Evolutionary conservation across 768 basidiomycete species (phyloP), one percentile per base, ranked within the genome.

Genomic region (Russula lepida): DNA sequence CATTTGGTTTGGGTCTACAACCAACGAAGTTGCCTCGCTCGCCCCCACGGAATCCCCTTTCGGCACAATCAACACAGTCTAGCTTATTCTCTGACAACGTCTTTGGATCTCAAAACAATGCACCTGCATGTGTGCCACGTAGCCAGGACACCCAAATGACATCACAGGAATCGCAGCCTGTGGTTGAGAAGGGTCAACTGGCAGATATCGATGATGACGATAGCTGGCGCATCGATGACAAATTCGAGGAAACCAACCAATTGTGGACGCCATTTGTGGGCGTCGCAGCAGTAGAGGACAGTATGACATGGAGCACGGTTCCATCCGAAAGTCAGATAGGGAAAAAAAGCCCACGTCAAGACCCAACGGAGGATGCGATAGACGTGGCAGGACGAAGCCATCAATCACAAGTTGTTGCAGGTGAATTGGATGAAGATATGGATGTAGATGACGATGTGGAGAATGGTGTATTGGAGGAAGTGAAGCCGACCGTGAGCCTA

Each of bases 211-310:
- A 84, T 49, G 84, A 85, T 54, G 79, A 79, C 11, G 87, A 89
- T 67, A 89, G 88, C 68, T 90, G 87, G 88, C 85, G 84, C 11
- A 72, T 87, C 28, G 82, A 86, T 43, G 86, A 86, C 64, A 85
- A 83, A 65, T 71, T 86, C 58, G 74, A 79, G 0, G 75, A 76
- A 41, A 78, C 76, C 11, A 75, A 80, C 37, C 79, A 73, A 58
- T 74, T 78, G 61, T 89, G 88, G 88, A 81, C 80, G 17, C 76
- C 79, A 49, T 84, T 84, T 65, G 80, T 71, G 25, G 72, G 55
- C 23, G 19, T 59, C 28, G 58, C 65, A 0, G 58, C 75, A 8
- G 81, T 78, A 60, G 87, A 88, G 50, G 88, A 89, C 66, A 86
- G 82, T 63, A 78, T 84, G 72, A 88, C 88, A 19, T 89, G 88